Conservation (phyloP, 176 grass and related monocot species). For the Bothriochloa decipiens region DNA sequence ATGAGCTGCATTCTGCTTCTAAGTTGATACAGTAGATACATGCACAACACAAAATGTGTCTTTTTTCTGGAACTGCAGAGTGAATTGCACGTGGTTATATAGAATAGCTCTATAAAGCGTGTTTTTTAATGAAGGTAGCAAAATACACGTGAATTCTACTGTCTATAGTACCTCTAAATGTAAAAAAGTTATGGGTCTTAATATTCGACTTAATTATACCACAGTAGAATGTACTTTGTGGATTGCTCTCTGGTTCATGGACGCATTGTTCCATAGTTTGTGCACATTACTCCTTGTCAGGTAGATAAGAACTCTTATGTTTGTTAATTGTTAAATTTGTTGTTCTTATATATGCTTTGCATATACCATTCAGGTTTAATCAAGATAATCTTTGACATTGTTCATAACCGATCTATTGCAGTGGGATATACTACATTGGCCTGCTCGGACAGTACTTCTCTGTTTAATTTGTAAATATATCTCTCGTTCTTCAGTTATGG, state of each 20-base stretch:
- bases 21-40: not conserved
- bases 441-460: constrained; percentile 18
- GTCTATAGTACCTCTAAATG: too few species aligned
- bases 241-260: constrained; percentile 20
- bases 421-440: constrained; percentile 15
- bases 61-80: not conserved
- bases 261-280: constrained; percentile 6
- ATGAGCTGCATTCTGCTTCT: not conserved
- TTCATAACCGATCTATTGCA: constrained; percentile 38
- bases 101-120: not conserved
- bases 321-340: not conserved
- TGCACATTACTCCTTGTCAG: constrained; percentile 9
- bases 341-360: constrained; percentile 16
- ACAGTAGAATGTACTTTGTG: not conserved
- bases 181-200: too few species aligned
- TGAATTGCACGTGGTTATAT: not conserved
- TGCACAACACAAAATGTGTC: not conserved
- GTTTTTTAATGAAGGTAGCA: not conserved
- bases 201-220: too few species aligned
- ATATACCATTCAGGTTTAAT: constrained; percentile 21
- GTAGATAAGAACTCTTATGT: constrained; percentile 5
- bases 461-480: constrained; percentile 33
- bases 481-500: constrained; percentile 36
- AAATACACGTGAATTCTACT: not conserved
- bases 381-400: constrained; percentile 15